These are phyloP conservation scores for Talaromyces sp. DNA, from an alignment of 2,329 filamentous ascomycete species.

Conservation along the genomic window DNA sequence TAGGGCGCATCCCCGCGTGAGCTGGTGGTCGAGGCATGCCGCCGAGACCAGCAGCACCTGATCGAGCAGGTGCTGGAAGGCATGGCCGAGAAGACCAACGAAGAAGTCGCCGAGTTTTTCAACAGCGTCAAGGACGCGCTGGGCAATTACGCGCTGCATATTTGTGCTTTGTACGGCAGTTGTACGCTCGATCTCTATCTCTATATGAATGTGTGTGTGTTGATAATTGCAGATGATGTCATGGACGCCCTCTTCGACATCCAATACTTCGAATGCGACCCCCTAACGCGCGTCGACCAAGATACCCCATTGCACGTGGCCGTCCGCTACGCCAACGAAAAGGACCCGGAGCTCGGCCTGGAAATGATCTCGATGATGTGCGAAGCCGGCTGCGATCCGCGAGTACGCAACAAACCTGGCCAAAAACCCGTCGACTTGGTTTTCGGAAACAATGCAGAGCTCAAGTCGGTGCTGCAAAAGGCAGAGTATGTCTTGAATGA, in stretches of 20 bases:
- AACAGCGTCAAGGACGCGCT: conserved; percentile 81
- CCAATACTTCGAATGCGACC: conserved; percentile 45
- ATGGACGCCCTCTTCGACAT: conserved; percentile 45
- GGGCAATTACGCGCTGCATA: conserved; percentile 84
- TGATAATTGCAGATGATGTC: conserved; percentile 34
- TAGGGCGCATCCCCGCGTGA: conserved; percentile 83
- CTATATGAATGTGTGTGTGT: not conserved
- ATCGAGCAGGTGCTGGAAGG: conserved; percentile 67
- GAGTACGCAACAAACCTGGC: conserved; percentile 44
- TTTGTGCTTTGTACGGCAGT: conserved; percentile 79
- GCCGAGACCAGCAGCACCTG: conserved; percentile 85
- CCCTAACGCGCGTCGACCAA: conserved; percentile 41
- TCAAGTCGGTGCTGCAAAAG: conserved; percentile 38
- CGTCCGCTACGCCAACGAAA: conserved; percentile 43
- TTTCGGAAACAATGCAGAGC: conserved; percentile 36
- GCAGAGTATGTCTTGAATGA: conserved; percentile 45
- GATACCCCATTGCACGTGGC: conserved; percentile 43
- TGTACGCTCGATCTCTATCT: conserved; percentile 53
- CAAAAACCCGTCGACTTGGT: conserved; percentile 43
- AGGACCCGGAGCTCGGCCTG: conserved; percentile 36
- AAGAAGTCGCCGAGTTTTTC: conserved; percentile 68
- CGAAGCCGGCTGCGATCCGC: conserved; percentile 44
- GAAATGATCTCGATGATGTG: conserved; percentile 47
- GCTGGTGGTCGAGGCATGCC: conserved; percentile 85
- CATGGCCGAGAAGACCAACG: conserved; percentile 52